Evolutionary conservation across 257 asterid genomes (phyloP), one percentile per base, ranked within the genome.

Genomic region (Apocynum venetum): DNA sequence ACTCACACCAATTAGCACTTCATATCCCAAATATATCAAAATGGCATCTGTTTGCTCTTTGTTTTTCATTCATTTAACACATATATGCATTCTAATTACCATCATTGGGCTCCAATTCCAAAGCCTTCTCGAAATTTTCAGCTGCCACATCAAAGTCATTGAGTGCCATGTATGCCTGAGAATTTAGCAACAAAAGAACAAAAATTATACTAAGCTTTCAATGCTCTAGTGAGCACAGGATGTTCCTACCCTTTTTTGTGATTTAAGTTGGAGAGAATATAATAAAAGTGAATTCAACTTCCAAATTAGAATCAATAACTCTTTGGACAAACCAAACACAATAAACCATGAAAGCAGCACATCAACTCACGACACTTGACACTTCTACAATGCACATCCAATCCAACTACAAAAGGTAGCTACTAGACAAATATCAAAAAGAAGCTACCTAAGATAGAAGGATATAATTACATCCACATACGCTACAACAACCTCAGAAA

Each of bases 121-220:
- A 74, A 41, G 89, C 89, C 65, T 81, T 81, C 81, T 79, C 80
- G 71, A 83, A 86, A 81, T 81, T 83, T 68, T 79, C 87, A 79
- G 71, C 79, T 17, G 89, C 89, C 57, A 79, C 81, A 68, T 83
- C 87, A 4, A 81, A 46, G 82, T 79, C 79, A 47, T 83, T 83
- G 49, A 86, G 86, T 60, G 84, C 87, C 89, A 86, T 71, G 77
- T 79, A 72, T 66, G 87, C 89, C 89, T 86, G 85, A 74, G 53
- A 76, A 77, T 80, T 25, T 46, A 78, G 71, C 4, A 65, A 47
- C 56, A 2, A 41, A 19, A 74, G 72, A 51, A 7, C 64, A 77
- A 47, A 73, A 61, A 8, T 19, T 75, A 31, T 17, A 49, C 8
- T 15, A 57, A 51, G 44, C 59, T 36, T 69, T 36, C 68, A 68